These are phyloP conservation scores for Annulohypoxylon nitens DNA, from an alignment of 495 filamentous ascomycete species.

Conservation along the genomic window DNA sequence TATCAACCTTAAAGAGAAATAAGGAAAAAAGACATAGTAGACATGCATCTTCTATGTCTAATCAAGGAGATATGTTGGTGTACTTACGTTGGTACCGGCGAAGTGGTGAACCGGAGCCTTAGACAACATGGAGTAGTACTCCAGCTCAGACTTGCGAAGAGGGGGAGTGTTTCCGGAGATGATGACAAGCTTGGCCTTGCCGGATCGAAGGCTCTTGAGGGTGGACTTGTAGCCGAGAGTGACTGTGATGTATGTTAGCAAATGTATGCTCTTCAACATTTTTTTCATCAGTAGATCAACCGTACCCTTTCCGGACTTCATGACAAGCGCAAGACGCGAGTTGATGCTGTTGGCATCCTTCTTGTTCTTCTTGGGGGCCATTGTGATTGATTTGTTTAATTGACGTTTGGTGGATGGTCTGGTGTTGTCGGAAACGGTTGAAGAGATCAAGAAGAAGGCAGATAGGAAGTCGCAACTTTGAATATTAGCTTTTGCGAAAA, in stretches of 20 bases:
- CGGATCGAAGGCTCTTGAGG: constrained; percentile 91
- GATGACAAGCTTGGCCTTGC: constrained; percentile 83
- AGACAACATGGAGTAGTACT: constrained; percentile 90
- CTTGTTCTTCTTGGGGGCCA: constrained; percentile 96
- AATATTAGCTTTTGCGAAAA: constrained; percentile 30
- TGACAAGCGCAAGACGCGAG: constrained; percentile 82
- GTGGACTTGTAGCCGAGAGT: constrained; percentile 95
- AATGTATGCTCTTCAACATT: constrained; percentile 15
- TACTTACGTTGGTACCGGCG: constrained; percentile 95
- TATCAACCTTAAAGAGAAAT: constrained; percentile 28
- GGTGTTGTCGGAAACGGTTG: constrained; percentile 42
- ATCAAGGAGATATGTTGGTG: constrained; percentile 27
- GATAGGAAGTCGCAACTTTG: constrained; percentile 21
- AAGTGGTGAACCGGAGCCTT: constrained; percentile 97
- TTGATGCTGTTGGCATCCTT: constrained; percentile 83
- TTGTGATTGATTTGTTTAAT: constrained; percentile 54
- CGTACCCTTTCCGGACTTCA: constrained; percentile 92
- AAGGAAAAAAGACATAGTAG: constrained; percentile 29
- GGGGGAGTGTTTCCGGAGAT: constrained; percentile 95
- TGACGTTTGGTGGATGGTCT: constrained; percentile 41
- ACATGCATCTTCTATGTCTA: constrained; percentile 34
- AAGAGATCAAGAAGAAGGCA: constrained; percentile 36
- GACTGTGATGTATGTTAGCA: constrained; percentile 59
- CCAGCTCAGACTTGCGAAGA: constrained; percentile 93
- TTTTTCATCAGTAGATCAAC: constrained; percentile 37